These are phyloP conservation scores for Blastobotrys apis DNA, from an alignment of 1,139 yeast species.

Conservation along the genomic window DNA sequence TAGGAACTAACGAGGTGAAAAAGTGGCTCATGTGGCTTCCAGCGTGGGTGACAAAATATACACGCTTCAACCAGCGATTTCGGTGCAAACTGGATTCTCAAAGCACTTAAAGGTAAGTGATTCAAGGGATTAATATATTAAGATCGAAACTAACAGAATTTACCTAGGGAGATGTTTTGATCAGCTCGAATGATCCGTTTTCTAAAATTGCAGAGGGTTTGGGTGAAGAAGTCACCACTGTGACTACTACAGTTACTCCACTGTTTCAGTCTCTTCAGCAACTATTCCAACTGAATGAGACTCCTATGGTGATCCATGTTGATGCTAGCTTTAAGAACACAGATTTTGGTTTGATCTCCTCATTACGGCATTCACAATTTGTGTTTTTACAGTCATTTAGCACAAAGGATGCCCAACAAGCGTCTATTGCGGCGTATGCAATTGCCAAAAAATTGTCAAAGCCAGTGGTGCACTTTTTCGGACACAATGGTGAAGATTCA, in stretches of 20 bases:
- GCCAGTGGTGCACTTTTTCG: constrained; percentile 66
- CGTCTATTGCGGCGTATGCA: constrained; percentile 54
- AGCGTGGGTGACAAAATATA: constrained; percentile 38
- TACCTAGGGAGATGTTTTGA: no score
- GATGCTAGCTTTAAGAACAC: constrained; percentile 37
- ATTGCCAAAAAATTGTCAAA: constrained; percentile 46
- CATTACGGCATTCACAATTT: constrained; percentile 65
- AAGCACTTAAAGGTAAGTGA: constrained; percentile 20
- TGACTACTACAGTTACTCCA: constrained; percentile 49
- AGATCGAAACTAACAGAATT: background rate
- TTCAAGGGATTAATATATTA: background rate
- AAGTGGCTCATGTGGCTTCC: constrained; percentile 30
- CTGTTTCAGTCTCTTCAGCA: constrained; percentile 58
- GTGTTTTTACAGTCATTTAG: constrained; percentile 63
- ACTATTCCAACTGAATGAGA: constrained; percentile 45
- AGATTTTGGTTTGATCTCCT: constrained; percentile 63
- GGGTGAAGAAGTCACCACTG: constrained; percentile 21
- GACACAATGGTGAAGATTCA: constrained; percentile 14
- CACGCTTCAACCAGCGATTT: constrained; percentile 47
- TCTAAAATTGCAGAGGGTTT: constrained; percentile 37
- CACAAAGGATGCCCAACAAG: constrained; percentile 48
- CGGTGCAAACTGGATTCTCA: constrained; percentile 40
- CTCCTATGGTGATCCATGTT: constrained; percentile 57
- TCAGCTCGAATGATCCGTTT: constrained; percentile 54
- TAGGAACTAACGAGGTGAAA: background rate